Conservation (phyloP, 352 stramenopile genomes). For the Phytophthora pluvialis region DNA sequence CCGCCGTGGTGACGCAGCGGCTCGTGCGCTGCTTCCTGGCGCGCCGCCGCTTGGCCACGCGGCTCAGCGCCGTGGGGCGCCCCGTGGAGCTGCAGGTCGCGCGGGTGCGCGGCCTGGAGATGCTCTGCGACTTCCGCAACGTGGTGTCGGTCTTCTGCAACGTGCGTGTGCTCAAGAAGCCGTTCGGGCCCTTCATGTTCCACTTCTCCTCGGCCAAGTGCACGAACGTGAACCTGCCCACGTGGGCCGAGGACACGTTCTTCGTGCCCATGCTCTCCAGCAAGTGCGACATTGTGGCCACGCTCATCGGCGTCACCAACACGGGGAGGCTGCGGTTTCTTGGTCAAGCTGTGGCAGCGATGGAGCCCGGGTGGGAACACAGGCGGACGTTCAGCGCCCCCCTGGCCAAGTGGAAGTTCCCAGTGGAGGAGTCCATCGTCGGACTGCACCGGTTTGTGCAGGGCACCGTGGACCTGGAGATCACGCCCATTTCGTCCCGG, state of each 20-base stretch:
- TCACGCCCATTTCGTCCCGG: slow-evolving; percentile 62
- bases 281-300: slow-evolving; percentile 83
- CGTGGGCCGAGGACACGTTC: slow-evolving; percentile 62
- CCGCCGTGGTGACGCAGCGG: slow-evolving; percentile 46
- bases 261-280: slow-evolving; percentile 85
- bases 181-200: slow-evolving; percentile 89
- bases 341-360: slow-evolving; percentile 61
- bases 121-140: slow-evolving; percentile 84
- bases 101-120: slow-evolving; percentile 54
- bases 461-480: slow-evolving; percentile 62
- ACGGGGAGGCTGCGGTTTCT: slow-evolving; percentile 65
- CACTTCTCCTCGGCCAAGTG: slow-evolving; percentile 73
- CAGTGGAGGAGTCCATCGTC: slow-evolving; percentile 70
- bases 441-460: slow-evolving; percentile 73
- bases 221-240: slow-evolving; percentile 62
- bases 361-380: slow-evolving; percentile 75
- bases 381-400: slow-evolving; percentile 43
- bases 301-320: slow-evolving; percentile 70
- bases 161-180: slow-evolving; percentile 85
- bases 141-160: slow-evolving; percentile 74
- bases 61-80: slow-evolving; percentile 61
- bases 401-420: slow-evolving; percentile 83
- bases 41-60: slow-evolving; percentile 37
- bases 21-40: slow-evolving; percentile 48
- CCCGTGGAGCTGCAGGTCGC: slow-evolving; percentile 68